Evolutionary conservation across 371 early-diverging fungal genomes (phyloP), one percentile per base, ranked within the genome.

Genomic region (Apophysomyces ossiformis): DNA sequence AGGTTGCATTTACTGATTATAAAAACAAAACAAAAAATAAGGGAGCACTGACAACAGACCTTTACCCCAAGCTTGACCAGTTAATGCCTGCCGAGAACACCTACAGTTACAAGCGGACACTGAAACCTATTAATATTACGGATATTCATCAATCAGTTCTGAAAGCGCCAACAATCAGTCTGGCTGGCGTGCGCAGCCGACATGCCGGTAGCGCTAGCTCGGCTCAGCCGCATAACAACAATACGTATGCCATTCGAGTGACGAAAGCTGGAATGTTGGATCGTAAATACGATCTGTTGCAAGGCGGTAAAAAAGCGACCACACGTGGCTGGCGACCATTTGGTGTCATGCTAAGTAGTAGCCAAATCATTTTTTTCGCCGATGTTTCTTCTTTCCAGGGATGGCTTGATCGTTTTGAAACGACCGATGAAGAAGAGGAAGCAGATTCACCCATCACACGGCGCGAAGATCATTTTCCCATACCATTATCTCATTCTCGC

Each of bases 291-390:
- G 93, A 93, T 60, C 66, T 87, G 41, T 59, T 75, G 15, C 89
- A 88, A 38, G 78, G 86, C 35, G 91, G 91, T n/a, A 87, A 85
- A 60, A 89, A 87, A 47, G 86, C 90, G 9, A 82, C 85, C 2
- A 80, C 87, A 41, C 85, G 93, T 7, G 83, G 88, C 35, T 93
- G 93, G 93, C 82, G 90, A 74, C 84, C 88, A 5, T 83, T 89
- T 56, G 91, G 92, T 61, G 84, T 91, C 47, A 88, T 92, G 13
- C 70, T 93, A 44, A 89, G 90, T 67, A 93, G 93, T 32, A 90
- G 89, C 45, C 91, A 92, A 60, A 77, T 93, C 61, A 83, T 92
- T 56, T 86, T 93, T 56, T 92, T 93, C 71, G 78, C 82, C 3
- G 89, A 89, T 50, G 58, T 83, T 7, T 60, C 76, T 7, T 60